phyloP scores from a whole-genome alignment of 495 filamentous ascomycete species.

The Polyplosphaeria fusca region DNA sequence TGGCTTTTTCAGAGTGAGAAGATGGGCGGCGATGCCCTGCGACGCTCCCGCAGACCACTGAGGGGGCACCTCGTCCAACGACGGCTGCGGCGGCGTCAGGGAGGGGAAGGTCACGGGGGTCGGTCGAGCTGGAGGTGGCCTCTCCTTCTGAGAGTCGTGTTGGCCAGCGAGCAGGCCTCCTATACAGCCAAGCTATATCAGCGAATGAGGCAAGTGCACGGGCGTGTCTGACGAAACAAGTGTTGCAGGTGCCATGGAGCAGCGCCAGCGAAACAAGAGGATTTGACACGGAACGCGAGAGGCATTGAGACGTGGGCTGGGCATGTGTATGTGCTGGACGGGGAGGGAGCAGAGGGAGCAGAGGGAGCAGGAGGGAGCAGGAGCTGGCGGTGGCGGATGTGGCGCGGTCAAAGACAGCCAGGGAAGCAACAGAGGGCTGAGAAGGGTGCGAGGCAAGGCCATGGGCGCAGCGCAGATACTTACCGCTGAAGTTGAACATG shows the following conservation, averaged over 20 bases:
- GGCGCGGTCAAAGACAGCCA: neutral
- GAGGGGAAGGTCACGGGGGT: slow-evolving; percentile 37
- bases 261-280: slow-evolving; percentile 13
- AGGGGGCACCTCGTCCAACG: neutral
- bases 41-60: slow-evolving; percentile 19
- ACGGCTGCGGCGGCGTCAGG: slow-evolving; percentile 17
- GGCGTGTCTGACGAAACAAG: neutral
- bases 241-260: neutral
- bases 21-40: slow-evolving; percentile 44
- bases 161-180: slow-evolving; percentile 30
- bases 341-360: neutral
- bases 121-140: slow-evolving; percentile 34
- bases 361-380: neutral
- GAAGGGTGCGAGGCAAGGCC: neutral
- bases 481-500: slow-evolving; percentile 30
- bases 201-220: slow-evolving; percentile 13
- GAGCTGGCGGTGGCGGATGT: slow-evolving; percentile 2
- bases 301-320: neutral
- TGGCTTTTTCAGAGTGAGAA: slow-evolving; percentile 52
- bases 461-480: neutral
- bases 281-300: neutral
- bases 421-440: neutral
- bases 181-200: slow-evolving; percentile 16
- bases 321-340: too few relatives aligned
- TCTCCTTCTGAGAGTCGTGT: slow-evolving; percentile 38